phyloP scores from a whole-genome alignment of 495 filamentous ascomycete species.

The Daldinia vernicosa region DNA sequence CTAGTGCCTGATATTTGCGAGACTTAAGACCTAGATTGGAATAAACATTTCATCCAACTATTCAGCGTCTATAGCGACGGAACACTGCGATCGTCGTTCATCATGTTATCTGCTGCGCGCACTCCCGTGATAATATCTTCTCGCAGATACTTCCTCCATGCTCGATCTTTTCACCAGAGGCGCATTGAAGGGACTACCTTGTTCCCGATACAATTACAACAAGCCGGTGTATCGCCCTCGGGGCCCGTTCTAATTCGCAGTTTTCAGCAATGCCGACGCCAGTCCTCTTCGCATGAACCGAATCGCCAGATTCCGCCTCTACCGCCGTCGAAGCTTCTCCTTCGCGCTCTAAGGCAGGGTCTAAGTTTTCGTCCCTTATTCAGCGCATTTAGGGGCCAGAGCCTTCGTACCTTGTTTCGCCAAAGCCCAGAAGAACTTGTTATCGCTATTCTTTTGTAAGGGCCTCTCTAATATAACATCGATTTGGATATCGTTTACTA shows the following conservation, averaged over 20 bases:
- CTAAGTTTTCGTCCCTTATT: conserved; percentile 47
- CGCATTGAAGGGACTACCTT: conserved; percentile 5
- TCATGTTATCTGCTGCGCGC: conserved; percentile 28
- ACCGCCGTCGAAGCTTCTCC: conserved; percentile 41
- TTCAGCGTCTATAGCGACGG: background rate
- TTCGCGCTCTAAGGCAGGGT: conserved; percentile 45
- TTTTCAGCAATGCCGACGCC: conserved; percentile 36
- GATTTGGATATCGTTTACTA: conserved; percentile 6
- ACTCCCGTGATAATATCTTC: conserved; percentile 2
- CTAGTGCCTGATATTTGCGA: background rate
- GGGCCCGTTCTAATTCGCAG: conserved; percentile 6
- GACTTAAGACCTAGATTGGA: background rate
- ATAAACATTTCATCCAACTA: background rate
- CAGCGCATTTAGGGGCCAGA: conserved; percentile 47
- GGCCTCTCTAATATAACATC: background rate
- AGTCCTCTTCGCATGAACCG: conserved; percentile 37
- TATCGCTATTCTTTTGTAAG: conserved; percentile 47
- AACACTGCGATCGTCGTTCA: background rate
- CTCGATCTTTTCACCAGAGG: conserved; percentile 32
- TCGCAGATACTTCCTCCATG: conserved; percentile 16
- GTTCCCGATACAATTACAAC: background rate
- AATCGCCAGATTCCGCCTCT: conserved; percentile 36
- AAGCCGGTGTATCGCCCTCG: background rate
- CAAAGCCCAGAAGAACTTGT: conserved; percentile 55
- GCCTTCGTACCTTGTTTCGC: conserved; percentile 46